Conservation (phyloP, 768 basidiomycete genomes). For the Amanita inopinata region DNA sequence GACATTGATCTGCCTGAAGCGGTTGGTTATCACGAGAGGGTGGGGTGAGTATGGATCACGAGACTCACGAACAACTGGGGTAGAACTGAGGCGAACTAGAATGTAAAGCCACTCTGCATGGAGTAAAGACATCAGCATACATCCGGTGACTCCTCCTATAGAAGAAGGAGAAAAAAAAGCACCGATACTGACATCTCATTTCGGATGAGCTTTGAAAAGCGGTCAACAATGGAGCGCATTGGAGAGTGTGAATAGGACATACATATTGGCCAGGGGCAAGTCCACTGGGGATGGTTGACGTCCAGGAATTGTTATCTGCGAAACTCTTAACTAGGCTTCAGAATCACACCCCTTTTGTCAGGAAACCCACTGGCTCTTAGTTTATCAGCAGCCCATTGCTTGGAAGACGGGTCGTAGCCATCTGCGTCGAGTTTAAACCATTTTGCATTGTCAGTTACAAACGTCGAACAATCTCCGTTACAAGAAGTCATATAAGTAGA, state of each 20-base stretch:
- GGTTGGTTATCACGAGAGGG: constrained; percentile 1
- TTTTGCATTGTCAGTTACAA: constrained; percentile 25
- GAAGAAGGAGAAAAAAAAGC: neutral
- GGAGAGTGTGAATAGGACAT: constrained; percentile 16
- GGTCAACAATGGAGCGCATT: neutral
- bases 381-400: constrained; percentile 33
- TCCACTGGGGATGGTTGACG: constrained; percentile 30
- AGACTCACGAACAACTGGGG: constrained; percentile 17
- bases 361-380: constrained; percentile 28
- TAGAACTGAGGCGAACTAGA: constrained; percentile 34
- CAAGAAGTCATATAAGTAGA: constrained; percentile 46
- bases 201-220: constrained; percentile 28
- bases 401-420: constrained; percentile 28
- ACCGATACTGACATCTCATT: constrained; percentile 34
- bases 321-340: neutral
- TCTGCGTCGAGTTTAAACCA: constrained; percentile 43
- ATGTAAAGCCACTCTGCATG: constrained; percentile 34
- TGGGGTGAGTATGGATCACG: neutral
- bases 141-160: neutral
- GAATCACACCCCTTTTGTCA: neutral
- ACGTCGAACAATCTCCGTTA: constrained; percentile 31
- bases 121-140: neutral
- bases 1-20: constrained; percentile 24
- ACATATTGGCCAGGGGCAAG: constrained; percentile 41
- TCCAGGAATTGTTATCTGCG: constrained; percentile 30